Base-by-base conservation (phyloP, 2,329 filamentous ascomycete species). In the Lasiodiplodia hormozganensis region DNA sequence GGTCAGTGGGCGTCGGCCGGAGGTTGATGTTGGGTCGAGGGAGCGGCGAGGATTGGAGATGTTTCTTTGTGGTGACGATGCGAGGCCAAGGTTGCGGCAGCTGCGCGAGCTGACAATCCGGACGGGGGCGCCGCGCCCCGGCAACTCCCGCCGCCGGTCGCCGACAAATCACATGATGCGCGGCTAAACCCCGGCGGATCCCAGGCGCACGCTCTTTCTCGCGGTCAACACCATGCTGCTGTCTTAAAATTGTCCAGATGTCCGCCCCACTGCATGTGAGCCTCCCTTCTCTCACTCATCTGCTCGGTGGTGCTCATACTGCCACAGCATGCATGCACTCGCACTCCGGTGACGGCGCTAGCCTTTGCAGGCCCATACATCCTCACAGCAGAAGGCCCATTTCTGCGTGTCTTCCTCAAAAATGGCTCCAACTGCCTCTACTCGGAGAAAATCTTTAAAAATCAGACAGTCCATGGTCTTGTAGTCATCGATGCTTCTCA, bases 391-490 rank as follows among this genome's bases (percentile, higher is more conserved):
- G 79, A 84, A 72, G 83, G 83, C 31, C 76, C 78, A n/a, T 76
- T 75, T 68, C 65, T 85, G 58, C 77, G 73, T 51, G 76, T 82
- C 54, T 82, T 83, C 71, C 68, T 76, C 57, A 70, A 73, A 54
- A 69, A 72, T 36, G 70, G 71, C 40, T 74, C 72, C 21, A 70
- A 70, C 18, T 74, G 71, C 62, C 68, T 80, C 21, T 66, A 69
- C 10, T 74, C 76, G 60, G 74, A 86, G 62, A 78, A 78, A 28
- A 79, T 93, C 36, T 94, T 96, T 74, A 74, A 79, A 18, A 84
- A 84, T n/a, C 92, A 95, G 76, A 82, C 88, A 3, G 88, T 96
- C 62, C 93, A 96, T 77, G 92, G 92, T 2, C 88, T 95, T 66
- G 79, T 65, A 43, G 49, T 57, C 34, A 31, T 68, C 83, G n/a